Conservation (phyloP, 805 yeast species). For the Cyberlindnera mycetangii region DNA sequence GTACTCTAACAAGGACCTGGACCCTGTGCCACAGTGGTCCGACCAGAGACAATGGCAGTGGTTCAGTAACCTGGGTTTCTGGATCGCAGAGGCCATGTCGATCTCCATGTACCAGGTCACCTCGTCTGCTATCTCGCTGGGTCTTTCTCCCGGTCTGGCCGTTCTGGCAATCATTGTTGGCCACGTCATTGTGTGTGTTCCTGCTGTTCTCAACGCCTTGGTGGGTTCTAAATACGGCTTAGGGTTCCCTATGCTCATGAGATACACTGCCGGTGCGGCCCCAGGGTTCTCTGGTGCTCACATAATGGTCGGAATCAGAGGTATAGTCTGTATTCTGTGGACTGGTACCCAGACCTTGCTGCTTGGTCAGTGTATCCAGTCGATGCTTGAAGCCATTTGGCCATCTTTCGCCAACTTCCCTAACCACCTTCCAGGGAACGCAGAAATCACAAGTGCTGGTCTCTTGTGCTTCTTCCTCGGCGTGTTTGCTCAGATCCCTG, state of each 20-base stretch:
- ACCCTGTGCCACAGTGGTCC: slow-evolving; percentile 57
- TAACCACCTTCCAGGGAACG: slow-evolving; percentile 31
- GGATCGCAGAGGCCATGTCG: slow-evolving; percentile 80
- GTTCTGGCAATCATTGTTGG: slow-evolving; percentile 27
- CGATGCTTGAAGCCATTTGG: slow-evolving; percentile 63
- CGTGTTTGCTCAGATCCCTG: slow-evolving; percentile 32
- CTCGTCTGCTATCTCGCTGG: slow-evolving; percentile 62
- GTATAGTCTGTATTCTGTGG: slow-evolving; percentile 46
- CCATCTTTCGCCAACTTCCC: slow-evolving; percentile 39
- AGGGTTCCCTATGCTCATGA: slow-evolving; percentile 34
- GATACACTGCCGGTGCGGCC: slow-evolving; percentile 36
- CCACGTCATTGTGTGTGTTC: slow-evolving; percentile 28
- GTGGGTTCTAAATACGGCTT: slow-evolving; percentile 34
- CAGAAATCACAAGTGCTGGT: slow-evolving; percentile 29
- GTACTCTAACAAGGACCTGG: slow-evolving; percentile 59
- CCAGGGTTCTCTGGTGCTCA: slow-evolving; percentile 33
- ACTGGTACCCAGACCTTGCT: slow-evolving; percentile 71
- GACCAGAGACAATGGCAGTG: slow-evolving; percentile 70
- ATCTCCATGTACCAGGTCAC: slow-evolving; percentile 81
- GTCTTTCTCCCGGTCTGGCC: slow-evolving; percentile 57
- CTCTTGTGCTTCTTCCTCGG: slow-evolving; percentile 34
- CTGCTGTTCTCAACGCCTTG: slow-evolving; percentile 23
- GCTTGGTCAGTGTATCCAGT: slow-evolving; percentile 69
- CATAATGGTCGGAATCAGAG: slow-evolving; percentile 31
- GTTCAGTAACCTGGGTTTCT: slow-evolving; percentile 42